Base-by-base conservation (phyloP, 106 monocot genomes). In the Allium sativum region DNA sequence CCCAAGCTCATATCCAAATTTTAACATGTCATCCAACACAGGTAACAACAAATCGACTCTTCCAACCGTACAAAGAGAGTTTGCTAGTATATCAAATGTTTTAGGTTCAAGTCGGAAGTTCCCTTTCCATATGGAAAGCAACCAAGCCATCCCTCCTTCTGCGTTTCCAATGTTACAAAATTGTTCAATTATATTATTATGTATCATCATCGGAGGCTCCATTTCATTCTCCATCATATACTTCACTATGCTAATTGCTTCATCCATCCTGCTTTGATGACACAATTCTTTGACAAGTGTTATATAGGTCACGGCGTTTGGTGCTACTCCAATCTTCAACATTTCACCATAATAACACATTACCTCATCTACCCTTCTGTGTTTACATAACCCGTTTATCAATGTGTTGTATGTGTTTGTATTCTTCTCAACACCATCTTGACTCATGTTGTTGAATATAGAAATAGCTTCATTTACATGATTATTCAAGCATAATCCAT, bases 351-450 rank as follows among this genome's bases (percentile, higher is more conserved):
- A 79, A 15, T 77, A 60, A 40, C 74, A 16, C 21, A 69, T 66
- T 0, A 79, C 87, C 12, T 83, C 62, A 7, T 7, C 13, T n/a
- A 45, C 67, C 65, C 52, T 69, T 45, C 82, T 65, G 8, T 12
- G 53, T 22, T 71, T 73, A 73, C 87, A 87, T 14, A 83, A 72
- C 12, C 79, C 79, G 14, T 77, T 70, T 50, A 87, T 83, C 65
- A 87, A 15, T 9, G 71, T 74, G 68, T 77, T 83, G 59, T 80
- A 83, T 3, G 87, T 80, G 41, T 83, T 68, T 13, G 75, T 52
- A 62, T 87, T 83, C 13, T 31, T 71, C 52, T 56, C 13, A 19
- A 83, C 70, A 12, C 79, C 72, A 52, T 66, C 79, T 3, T 19
- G 43, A 1, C 50, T 55, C 79, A 83, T 83, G 61, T 72, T 55